Evolutionary conservation across 768 basidiomycete genomes (phyloP).

Genomic region (Boletus huronensis): DNA sequence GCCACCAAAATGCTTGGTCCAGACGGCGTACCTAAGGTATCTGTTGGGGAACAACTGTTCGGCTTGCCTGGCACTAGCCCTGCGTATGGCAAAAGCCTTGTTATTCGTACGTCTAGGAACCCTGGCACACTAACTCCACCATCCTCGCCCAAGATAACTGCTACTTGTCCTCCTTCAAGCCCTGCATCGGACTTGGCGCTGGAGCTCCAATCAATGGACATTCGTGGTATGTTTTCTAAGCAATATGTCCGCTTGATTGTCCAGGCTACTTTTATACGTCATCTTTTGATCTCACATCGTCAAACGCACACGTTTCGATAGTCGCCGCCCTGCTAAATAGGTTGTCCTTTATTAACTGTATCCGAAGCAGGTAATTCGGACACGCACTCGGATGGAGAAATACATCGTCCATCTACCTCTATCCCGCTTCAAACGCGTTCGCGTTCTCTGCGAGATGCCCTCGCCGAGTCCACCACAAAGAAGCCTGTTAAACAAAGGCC

Average conservation of each 20-base stretch:
- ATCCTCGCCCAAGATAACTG: background rate
- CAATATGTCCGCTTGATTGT: background rate
- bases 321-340: background rate
- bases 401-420: background rate
- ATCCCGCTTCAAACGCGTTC: conserved; percentile 11
- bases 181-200: conserved; percentile 20
- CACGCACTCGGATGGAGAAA: conserved; percentile 9
- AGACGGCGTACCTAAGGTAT: background rate
- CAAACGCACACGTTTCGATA: background rate
- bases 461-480: conserved; percentile 7
- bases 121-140: conserved; percentile 1
- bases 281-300: background rate
- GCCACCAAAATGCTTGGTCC: background rate
- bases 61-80: conserved; percentile 18
- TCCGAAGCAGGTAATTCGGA: conserved; percentile 12
- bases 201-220: conserved; percentile 21
- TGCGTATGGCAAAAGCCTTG: background rate
- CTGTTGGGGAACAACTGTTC: background rate
- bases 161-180: conserved; percentile 11
- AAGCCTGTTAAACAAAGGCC: conserved; percentile 4
- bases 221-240: conserved; percentile 26
- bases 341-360: conserved; percentile 6
- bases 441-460: conserved; percentile 21
- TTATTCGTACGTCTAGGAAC: background rate
- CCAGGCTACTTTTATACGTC: background rate